phyloP scores from a whole-genome alignment of 305 asterid species.

The Solanum hybrid region DNA sequence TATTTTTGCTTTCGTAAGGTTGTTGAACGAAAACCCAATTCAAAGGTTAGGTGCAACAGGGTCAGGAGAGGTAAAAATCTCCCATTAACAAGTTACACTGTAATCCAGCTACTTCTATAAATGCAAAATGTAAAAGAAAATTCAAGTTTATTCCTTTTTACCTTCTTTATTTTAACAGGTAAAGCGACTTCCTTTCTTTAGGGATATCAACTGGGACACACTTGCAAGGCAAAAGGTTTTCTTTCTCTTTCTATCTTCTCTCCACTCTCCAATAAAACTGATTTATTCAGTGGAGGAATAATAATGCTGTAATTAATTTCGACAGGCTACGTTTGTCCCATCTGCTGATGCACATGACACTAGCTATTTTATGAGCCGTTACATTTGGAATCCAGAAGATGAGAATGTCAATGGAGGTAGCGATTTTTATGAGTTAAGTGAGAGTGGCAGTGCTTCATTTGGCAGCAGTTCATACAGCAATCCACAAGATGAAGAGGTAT shows the following conservation, averaged over 20 bases:
- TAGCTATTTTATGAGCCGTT: conserved; percentile 96
- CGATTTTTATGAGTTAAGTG: conserved; percentile 73
- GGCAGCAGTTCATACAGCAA: conserved; percentile 71
- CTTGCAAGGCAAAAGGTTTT: conserved; percentile 92
- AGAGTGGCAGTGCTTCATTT: conserved; percentile 61
- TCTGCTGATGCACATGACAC: conserved; percentile 81
- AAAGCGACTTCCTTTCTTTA: conserved; percentile 64
- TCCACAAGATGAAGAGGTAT: conserved; percentile 81
- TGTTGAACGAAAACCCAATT: conserved; percentile 77
- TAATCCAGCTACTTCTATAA: conserved; percentile 1
- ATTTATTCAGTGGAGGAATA: background rate
- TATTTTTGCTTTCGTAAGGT: conserved; percentile 34
- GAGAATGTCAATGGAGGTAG: conserved; percentile 65
- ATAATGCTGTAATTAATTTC: conserved; percentile 9
- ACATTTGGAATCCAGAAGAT: conserved; percentile 88
- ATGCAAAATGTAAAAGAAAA: conserved; percentile 5
- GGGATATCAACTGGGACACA: conserved; percentile 84
- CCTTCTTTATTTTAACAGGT: conserved; percentile 44
- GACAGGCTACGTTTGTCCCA: conserved; percentile 91
- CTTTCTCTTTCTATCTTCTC: conserved; percentile 8
- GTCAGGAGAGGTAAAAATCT: conserved; percentile 55
- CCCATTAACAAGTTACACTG: background rate
- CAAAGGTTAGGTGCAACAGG: conserved; percentile 97
- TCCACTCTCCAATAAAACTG: background rate
- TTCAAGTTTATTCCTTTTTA: background rate